Percentiles rank a stretch among this genome's conserved stretches.
phyloP scores from a whole-genome alignment of 2,329 filamentous ascomycete genomes.

The Alternaria atra region DNA sequence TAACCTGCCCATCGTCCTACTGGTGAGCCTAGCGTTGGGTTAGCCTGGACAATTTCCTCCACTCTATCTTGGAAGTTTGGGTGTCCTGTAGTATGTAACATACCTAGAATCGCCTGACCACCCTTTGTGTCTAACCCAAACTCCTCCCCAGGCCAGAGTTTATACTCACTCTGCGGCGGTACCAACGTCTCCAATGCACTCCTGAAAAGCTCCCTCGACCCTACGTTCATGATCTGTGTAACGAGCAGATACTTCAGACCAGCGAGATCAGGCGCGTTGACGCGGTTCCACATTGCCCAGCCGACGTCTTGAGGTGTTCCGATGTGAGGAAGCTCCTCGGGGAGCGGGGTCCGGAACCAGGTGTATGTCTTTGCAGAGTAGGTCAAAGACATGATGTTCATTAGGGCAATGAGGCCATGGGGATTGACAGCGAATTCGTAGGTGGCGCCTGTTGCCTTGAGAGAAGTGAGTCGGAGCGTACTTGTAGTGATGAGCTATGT shows the following conservation, averaged over 20 bases:
- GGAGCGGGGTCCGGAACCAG: conserved; percentile 12
- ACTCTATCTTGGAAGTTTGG: no score
- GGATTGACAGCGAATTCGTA: conserved; percentile 19
- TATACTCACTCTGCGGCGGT: conserved; percentile 15
- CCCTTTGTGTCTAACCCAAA: conserved; percentile 8
- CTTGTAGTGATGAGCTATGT: neutral
- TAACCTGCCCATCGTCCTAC: conserved; percentile 19
- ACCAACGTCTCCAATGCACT: conserved; percentile 5
- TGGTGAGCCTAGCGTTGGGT: conserved; percentile 13
- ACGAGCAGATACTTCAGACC: conserved; percentile 23
- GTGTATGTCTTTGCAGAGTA: conserved; percentile 12
- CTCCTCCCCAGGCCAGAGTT: conserved; percentile 18
- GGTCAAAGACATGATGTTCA: conserved; percentile 16
- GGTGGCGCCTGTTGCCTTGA: conserved; percentile 14
- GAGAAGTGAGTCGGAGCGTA: no score
- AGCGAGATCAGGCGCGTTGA: neutral
- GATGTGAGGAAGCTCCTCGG: conserved; percentile 15
- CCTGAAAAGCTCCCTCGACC: conserved; percentile 6
- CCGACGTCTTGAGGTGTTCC: conserved; percentile 16
- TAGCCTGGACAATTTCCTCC: neutral
- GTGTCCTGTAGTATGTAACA: neutral
- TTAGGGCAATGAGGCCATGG: conserved; percentile 6
- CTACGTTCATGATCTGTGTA: conserved; percentile 16
- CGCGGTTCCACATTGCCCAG: conserved; percentile 26
- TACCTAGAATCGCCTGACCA: conserved; percentile 16